These are phyloP conservation scores for Cladorrhinum sp. DNA, from an alignment of 2,329 filamentous ascomycete species.

Conservation along the genomic window DNA sequence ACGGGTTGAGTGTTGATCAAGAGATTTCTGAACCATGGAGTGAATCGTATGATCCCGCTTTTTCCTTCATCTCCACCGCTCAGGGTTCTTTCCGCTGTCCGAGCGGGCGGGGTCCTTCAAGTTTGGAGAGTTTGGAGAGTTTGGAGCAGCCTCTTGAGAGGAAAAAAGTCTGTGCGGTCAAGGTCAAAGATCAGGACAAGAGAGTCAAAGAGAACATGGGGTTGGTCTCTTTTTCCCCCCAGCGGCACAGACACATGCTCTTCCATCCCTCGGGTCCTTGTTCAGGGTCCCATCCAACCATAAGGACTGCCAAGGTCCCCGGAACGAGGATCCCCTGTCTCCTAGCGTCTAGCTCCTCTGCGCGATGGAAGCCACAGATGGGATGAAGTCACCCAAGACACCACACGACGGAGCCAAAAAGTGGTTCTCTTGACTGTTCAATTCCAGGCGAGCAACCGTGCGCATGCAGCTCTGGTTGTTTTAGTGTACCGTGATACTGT, in stretches of 20 bases:
- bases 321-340: neutral
- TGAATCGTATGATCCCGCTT: neutral
- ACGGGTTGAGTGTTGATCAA: too few relatives aligned
- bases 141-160: too few relatives aligned
- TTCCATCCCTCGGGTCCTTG: too few relatives aligned
- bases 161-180: neutral
- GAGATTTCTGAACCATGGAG: neutral
- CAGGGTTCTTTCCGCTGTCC: neutral
- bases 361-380: neutral
- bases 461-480: neutral
- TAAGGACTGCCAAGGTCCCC: neutral
- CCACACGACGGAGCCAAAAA: neutral
- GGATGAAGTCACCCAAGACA: neutral
- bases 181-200: too few relatives aligned
- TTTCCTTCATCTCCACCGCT: neutral
- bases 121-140: too few relatives aligned
- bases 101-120: neutral
- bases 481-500: neutral
- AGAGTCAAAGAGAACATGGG: too few relatives aligned
- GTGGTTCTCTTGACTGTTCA: too few relatives aligned
- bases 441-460: neutral
- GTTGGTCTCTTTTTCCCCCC: too few relatives aligned
- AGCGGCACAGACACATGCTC: too few relatives aligned
- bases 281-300: neutral
- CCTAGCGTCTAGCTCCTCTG: neutral